These are phyloP conservation scores for Cladochytrium tenue DNA, from an alignment of 371 early-diverging fungal species.

Conservation along the genomic window DNA sequence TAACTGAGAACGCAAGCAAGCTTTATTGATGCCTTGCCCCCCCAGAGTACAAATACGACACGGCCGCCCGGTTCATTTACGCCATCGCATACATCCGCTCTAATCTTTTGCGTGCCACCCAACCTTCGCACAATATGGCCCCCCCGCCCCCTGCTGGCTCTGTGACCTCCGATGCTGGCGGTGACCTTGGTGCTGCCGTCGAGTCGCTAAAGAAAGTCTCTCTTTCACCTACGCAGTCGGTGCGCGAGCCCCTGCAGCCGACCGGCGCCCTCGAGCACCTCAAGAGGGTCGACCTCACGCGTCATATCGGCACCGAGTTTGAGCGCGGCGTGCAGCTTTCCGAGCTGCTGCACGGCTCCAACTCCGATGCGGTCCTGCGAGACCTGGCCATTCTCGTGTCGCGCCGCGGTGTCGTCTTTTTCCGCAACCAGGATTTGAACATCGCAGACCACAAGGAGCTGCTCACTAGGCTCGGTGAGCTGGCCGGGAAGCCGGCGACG, in stretches of 20 bases:
- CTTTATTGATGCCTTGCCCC: too few relatives aligned
- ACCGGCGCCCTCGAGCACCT: not conserved
- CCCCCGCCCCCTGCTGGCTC: too few relatives aligned
- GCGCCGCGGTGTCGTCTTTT: conserved; percentile 13
- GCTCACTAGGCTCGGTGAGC: conserved; percentile 6
- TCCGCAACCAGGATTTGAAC: conserved; percentile 7
- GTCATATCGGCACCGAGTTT: conserved; percentile 70
- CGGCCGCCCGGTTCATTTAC: too few relatives aligned
- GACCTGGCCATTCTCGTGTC: conserved; percentile 17
- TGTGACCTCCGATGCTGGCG: too few relatives aligned
- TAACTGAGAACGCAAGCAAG: too few relatives aligned
- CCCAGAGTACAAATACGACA: too few relatives aligned
- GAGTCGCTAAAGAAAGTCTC: too few relatives aligned
- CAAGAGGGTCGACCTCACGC: conserved; percentile 62
- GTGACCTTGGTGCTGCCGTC: too few relatives aligned
- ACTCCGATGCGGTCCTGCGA: conserved; percentile 14
- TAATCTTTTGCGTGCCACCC: too few relatives aligned
- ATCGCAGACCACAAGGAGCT: conserved; percentile 17
- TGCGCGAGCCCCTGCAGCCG: not conserved
- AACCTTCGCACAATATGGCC: too few relatives aligned
- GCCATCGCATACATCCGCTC: too few relatives aligned
- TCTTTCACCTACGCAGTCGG: too few relatives aligned
- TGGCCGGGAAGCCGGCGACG: conserved; percentile 12
- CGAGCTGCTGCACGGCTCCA: conserved; percentile 1
- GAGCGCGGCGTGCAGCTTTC: conserved; percentile 44